These are phyloP conservation scores for Euryodendron excelsum DNA, from an alignment of 148 eudicot species.

Conservation along the genomic window DNA sequence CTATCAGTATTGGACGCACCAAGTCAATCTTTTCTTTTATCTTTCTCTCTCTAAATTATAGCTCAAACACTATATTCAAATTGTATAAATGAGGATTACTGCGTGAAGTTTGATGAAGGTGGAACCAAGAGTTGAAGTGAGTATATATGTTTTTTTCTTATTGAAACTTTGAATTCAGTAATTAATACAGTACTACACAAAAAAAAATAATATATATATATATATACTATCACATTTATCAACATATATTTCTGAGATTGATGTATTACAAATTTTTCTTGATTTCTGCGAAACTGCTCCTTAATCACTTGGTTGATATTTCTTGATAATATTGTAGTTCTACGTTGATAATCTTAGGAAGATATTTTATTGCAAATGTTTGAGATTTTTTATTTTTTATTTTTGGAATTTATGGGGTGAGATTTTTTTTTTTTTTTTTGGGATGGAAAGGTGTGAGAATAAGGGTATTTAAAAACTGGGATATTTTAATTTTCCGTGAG, in stretches of 20 bases:
- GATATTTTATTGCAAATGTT: background rate
- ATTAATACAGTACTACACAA: background rate
- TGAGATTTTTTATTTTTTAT: too few species aligned
- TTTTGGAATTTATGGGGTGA: too few species aligned
- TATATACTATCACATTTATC: too few species aligned
- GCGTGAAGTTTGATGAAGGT: slow-evolving; percentile 11
- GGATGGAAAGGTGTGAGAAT: too few species aligned
- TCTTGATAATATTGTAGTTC: too few species aligned
- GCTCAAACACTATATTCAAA: background rate
- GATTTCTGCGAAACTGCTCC: too few species aligned
- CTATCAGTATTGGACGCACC: background rate
- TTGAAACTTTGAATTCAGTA: background rate
- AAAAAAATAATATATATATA: too few species aligned
- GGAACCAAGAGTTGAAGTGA: slow-evolving; percentile 2
- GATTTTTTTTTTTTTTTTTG: too few species aligned
- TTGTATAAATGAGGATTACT: slow-evolving; percentile 13
- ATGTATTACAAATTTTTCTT: too few species aligned
- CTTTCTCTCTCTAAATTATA: background rate
- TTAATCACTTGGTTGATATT: too few species aligned
- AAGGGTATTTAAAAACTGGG: too few species aligned
- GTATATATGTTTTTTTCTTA: background rate
- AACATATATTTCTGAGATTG: too few species aligned
- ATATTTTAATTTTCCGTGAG: background rate
- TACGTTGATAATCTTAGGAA: background rate
- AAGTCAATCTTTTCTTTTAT: background rate